These are phyloP conservation scores for Ramularia collo-cygni DNA, from an alignment of 2,329 filamentous ascomycete species.

Conservation along the genomic window DNA sequence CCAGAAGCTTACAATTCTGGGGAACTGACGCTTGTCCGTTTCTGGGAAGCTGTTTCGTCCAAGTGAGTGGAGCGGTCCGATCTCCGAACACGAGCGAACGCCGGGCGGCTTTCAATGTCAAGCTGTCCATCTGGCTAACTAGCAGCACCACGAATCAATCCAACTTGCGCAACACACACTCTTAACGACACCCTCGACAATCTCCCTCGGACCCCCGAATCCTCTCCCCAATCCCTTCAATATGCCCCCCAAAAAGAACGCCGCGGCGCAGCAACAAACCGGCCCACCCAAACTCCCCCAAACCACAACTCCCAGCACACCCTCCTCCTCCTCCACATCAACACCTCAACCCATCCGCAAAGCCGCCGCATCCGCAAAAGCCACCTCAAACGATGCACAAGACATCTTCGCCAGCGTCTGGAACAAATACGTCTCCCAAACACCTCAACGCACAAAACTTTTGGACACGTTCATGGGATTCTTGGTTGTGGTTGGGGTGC, in stretches of 20 bases:
- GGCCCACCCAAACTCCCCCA: conserved; percentile 19
- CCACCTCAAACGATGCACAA: conserved; percentile 28
- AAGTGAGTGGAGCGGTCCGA: conserved; percentile 1
- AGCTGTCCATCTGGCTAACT: neutral
- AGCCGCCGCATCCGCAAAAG: conserved; percentile 23
- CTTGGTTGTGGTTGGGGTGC: conserved; percentile 71
- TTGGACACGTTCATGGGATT: conserved; percentile 88
- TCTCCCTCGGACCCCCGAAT: neutral
- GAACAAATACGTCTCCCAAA: conserved; percentile 70
- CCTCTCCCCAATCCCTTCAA: conserved; percentile 1
- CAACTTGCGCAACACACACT: no score
- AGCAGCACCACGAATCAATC: neutral
- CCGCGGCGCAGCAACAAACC: conserved; percentile 12
- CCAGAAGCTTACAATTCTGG: no score
- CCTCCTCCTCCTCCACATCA: conserved; percentile 22
- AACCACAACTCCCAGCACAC: conserved; percentile 18
- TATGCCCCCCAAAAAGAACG: conserved; percentile 25
- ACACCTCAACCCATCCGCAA: conserved; percentile 10
- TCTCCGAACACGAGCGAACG: neutral
- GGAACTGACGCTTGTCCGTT: no score
- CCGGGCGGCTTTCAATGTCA: conserved; percentile 1
- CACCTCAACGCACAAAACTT: conserved; percentile 84
- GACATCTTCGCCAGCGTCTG: conserved; percentile 65
- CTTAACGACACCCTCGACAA: no score
- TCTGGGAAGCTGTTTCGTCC: neutral